These are phyloP conservation scores for Trichophyton schoenleinii DNA, from an alignment of 2,329 filamentous ascomycete species.

Conservation along the genomic window DNA sequence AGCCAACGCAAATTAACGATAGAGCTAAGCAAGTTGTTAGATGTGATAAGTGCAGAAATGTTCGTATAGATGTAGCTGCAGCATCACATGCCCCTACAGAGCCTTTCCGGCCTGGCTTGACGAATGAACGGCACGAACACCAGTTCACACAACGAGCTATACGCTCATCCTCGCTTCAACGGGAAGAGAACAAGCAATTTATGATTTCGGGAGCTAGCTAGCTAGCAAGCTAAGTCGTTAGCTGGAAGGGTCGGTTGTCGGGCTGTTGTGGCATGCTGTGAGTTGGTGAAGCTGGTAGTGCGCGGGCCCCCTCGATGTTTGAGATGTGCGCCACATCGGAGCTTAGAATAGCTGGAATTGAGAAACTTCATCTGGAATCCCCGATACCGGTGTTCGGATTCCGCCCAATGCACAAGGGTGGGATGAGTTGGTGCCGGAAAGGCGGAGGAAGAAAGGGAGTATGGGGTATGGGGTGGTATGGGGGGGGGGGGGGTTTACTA, in stretches of 20 bases:
- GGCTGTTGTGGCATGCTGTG: slow-evolving; percentile 1
- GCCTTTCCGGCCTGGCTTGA: not conserved
- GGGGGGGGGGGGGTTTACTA: not conserved
- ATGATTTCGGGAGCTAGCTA: not conserved
- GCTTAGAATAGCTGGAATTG: not conserved
- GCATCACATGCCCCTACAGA: not conserved
- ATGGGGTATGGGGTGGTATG: not conserved
- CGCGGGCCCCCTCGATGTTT: not conserved
- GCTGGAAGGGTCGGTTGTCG: not conserved
- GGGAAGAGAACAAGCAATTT: not conserved
- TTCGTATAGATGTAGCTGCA: not conserved
- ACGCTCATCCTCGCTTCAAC: not conserved
- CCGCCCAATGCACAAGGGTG: not conserved
- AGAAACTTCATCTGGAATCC: not conserved
- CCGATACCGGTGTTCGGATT: not conserved
- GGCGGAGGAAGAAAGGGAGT: too few relatives aligned
- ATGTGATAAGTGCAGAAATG: not conserved
- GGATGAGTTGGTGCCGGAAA: not conserved
- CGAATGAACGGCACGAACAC: slow-evolving; percentile 1
- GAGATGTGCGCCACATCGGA: not conserved
- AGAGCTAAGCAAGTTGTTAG: not conserved
- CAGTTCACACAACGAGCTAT: not conserved
- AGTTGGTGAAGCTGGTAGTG: not conserved
- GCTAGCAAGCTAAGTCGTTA: too few relatives aligned
- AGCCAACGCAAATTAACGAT: not conserved